These are phyloP conservation scores for Backusella macrospora DNA, from an alignment of 192 early-diverging fungal species.

Conservation along the genomic window DNA sequence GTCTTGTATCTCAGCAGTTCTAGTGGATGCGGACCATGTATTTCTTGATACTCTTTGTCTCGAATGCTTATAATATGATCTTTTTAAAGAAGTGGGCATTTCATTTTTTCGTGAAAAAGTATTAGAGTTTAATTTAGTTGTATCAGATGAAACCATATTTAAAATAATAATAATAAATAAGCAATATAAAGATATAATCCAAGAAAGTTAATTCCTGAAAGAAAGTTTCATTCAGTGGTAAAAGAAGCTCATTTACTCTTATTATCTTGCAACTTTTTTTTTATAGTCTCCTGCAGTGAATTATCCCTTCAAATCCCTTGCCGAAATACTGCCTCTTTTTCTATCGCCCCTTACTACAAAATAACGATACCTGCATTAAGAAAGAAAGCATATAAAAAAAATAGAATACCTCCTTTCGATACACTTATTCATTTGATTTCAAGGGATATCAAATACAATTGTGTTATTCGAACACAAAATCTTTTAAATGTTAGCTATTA, in stretches of 20 bases:
- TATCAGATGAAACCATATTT: conserved; percentile 13
- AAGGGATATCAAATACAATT: neutral
- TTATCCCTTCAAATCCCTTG: conserved; percentile 12
- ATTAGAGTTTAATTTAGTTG: neutral
- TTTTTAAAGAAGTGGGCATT: conserved; percentile 10
- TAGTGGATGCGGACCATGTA: conserved; percentile 2
- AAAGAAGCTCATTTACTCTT: neutral
- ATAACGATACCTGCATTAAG: neutral
- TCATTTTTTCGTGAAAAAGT: conserved; percentile 12
- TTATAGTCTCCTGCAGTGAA: conserved; percentile 15
- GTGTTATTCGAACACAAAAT: conserved; percentile 2
- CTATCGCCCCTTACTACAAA: neutral
- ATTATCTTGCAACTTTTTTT: neutral
- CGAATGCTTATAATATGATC: conserved; percentile 10
- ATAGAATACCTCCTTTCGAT: conserved; percentile 5
- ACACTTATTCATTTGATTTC: neutral
- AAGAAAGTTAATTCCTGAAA: neutral
- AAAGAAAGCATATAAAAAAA: neutral
- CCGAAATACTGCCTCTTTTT: conserved; percentile 1
- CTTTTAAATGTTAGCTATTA: neutral
- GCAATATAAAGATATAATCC: neutral
- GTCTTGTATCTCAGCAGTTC: neutral
- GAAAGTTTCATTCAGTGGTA: conserved; percentile 6
- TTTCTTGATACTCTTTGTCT: conserved; percentile 7
- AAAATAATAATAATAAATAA: neutral